Base-by-base conservation (phyloP, 352 stramenopile genomes). In the Poterioochromonas sp. region DNA sequence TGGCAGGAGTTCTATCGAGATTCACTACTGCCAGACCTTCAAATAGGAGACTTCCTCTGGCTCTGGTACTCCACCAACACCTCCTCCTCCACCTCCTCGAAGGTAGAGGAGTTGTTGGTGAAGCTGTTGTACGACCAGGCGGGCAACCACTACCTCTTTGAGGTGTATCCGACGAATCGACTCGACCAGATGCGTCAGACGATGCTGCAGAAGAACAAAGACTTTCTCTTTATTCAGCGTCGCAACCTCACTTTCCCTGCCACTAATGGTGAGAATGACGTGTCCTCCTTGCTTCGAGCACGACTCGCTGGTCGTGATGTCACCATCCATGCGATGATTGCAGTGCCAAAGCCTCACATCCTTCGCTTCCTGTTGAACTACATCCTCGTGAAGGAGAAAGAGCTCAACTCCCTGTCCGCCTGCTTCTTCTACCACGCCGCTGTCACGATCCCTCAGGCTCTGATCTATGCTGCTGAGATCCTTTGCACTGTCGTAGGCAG, bases 381-480 rank as follows among this genome's bases (percentile, higher is more conserved):
- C n/a, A 26, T 74, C 0, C 1, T 51, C 40, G 3, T 12, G 1
- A 51, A 74, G 18, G 65, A 74, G 15, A 34, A 54, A 22, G 2
- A 11, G 22, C 18, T 73, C 2, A 1, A 12, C 1, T 1, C 5
- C 5, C 15, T 74, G 39, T 74, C 65, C 3, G 11, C 22, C 5
- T 74, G 65, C n/a, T 74, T 58, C 41, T n/a, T 74, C 1, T 74
- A 74, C 40, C 65, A 74, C 29, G 65, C 65, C 5, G 65, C 39
- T n/a, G 41, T 54, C 22, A 39, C 65, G 22, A 5, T 74, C 0
- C 65, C 65, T 35, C 11, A 53, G 37, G 2, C 20, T 11, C n/a
- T 74, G 3, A n/a, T 74, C 1, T 74, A 74, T 39, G 65, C 65
- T 51, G 65, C 39, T 26, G 65, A 74, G 29, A 35, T 74, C 3